Evolutionary conservation across 2,329 filamentous ascomycete species (phyloP).

Genomic region (Emmonsia crescens): DNA sequence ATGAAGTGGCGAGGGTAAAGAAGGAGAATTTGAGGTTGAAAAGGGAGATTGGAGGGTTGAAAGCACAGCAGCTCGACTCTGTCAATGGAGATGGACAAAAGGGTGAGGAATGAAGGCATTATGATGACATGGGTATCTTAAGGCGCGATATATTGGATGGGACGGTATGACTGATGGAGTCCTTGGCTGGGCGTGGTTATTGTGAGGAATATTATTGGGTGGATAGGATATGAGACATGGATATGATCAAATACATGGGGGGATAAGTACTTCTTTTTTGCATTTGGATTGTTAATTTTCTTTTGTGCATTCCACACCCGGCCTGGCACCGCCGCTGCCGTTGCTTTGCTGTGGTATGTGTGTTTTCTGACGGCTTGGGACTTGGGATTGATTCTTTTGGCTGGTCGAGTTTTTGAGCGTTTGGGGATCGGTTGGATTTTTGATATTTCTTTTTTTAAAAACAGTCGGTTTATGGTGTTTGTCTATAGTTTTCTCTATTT

Average conservation of each 20-base stretch:
- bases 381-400: neutral
- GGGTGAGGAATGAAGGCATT: conserved; percentile 15
- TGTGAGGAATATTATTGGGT: neutral
- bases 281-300: neutral
- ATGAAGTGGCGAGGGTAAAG: conserved; percentile 66
- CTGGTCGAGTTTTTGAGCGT: neutral
- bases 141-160: neutral
- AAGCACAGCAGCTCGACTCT: conserved; percentile 37
- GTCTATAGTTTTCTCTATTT: neutral
- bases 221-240: neutral
- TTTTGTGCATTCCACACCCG: neutral
- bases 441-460: neutral
- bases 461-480: neutral
- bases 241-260: neutral
- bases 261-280: neutral
- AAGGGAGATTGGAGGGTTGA: conserved; percentile 65
- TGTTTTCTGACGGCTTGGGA: neutral
- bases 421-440: neutral
- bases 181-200: neutral
- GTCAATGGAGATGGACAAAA: conserved; percentile 17
- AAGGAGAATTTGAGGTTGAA: conserved; percentile 78
- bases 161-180: neutral
- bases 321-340: neutral
- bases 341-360: neutral
- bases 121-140: neutral